phyloP scores from a whole-genome alignment of 1,284 basidiomycete species.

The Peniophora sp. region DNA sequence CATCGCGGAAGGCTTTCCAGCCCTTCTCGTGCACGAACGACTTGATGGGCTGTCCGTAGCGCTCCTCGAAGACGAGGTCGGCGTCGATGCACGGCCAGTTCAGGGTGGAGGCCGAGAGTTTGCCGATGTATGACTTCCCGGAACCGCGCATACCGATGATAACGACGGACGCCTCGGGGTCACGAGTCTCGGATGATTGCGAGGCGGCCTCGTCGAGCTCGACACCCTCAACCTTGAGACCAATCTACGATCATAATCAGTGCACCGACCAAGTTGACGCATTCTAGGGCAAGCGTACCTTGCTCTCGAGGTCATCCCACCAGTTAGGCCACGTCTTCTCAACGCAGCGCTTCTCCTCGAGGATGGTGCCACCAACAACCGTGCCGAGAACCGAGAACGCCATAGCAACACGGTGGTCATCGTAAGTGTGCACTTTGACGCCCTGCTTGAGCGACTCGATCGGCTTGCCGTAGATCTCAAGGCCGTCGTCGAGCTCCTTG shows the following conservation, averaged over 20 bases:
- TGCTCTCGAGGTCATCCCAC: slow-evolving; percentile 97
- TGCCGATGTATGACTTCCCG: slow-evolving; percentile 89
- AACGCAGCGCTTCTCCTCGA: slow-evolving; percentile 96
- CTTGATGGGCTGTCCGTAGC: slow-evolving; percentile 58
- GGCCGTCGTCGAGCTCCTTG: slow-evolving; percentile 87
- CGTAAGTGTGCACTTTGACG: slow-evolving; percentile 88
- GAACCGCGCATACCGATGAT: slow-evolving; percentile 96
- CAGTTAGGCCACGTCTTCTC: slow-evolving; percentile 99
- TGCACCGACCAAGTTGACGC: neutral
- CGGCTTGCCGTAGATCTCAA: slow-evolving; percentile 81
- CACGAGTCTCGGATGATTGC: slow-evolving; percentile 33
- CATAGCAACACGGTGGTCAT: slow-evolving; percentile 99
- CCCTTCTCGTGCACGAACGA: slow-evolving; percentile 74
- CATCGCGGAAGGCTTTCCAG: slow-evolving; percentile 72
- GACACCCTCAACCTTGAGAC: slow-evolving; percentile 82
- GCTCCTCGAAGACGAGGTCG: slow-evolving; percentile 71
- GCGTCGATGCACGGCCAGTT: slow-evolving; percentile 84
- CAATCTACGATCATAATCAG: slow-evolving; percentile 51
- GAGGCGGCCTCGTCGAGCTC: slow-evolving; percentile 51
- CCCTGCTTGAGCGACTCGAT: slow-evolving; percentile 55
- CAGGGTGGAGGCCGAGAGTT: slow-evolving; percentile 68
- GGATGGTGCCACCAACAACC: slow-evolving; percentile 66
- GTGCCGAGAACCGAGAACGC: slow-evolving; percentile 88
- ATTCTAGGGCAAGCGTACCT: slow-evolving; percentile 38
- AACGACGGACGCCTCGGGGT: slow-evolving; percentile 62